Evolutionary conservation across 139 green algal species (phyloP).

Genomic region (Limnomonas spitsbergensis): DNA sequence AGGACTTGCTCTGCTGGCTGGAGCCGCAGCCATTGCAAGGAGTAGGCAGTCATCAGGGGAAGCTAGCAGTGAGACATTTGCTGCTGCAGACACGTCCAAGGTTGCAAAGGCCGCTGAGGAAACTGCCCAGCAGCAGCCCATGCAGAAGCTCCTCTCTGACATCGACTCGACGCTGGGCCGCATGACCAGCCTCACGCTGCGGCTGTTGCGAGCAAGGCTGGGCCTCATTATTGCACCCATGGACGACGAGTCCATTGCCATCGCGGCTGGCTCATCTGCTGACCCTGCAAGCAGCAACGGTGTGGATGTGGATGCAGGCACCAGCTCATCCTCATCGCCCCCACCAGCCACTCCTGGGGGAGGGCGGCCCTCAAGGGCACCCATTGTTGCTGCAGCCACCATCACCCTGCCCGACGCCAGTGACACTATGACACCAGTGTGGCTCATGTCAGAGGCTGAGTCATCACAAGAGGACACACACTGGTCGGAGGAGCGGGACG

Average conservation of each 20-base stretch:
- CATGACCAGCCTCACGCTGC: constrained; percentile 25
- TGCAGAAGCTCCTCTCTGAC: constrained; percentile 15
- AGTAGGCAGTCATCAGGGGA: too few species aligned
- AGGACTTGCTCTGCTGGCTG: too few species aligned
- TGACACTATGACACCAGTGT: not conserved
- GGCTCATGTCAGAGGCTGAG: too few species aligned
- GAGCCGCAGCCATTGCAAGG: too few species aligned
- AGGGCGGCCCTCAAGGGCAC: not conserved
- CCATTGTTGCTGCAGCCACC: not conserved
- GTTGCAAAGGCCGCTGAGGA: too few species aligned
- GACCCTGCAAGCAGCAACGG: not conserved
- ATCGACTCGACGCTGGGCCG: constrained; percentile 25
- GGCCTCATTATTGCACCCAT: constrained; percentile 11
- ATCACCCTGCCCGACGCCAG: not conserved
- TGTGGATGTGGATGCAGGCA: not conserved
- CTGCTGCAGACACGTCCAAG: too few species aligned
- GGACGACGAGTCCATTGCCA: not conserved
- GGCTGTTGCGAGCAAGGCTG: constrained; percentile 15
- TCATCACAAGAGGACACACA: too few species aligned
- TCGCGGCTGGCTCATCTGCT: not conserved
- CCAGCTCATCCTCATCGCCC: not conserved
- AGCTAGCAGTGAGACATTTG: too few species aligned
- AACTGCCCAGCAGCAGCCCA: too few species aligned
- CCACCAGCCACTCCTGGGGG: not conserved
- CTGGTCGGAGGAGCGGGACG: not conserved